phyloP scores from a whole-genome alignment of 805 yeast genomes.

The Ogataea glucozyma region DNA sequence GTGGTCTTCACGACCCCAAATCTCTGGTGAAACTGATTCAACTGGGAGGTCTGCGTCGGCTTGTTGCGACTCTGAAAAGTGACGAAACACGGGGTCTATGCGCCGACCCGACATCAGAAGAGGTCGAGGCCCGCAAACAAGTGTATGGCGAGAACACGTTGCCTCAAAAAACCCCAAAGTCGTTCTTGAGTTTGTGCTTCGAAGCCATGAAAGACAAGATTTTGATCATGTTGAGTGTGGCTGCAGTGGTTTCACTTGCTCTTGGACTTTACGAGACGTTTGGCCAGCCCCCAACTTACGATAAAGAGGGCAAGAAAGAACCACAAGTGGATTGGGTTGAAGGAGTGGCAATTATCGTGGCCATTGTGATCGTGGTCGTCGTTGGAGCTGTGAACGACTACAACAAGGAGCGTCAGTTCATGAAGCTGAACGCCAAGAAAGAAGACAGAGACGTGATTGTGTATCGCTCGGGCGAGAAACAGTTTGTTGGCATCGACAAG shows the following conservation, averaged over 20 bases:
- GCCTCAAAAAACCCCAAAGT: slow-evolving; percentile 71
- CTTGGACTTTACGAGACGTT: slow-evolving; percentile 90
- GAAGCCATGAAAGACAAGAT: slow-evolving; percentile 92
- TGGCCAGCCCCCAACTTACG: slow-evolving; percentile 77
- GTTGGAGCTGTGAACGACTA: slow-evolving; percentile 97
- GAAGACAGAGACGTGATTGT: slow-evolving; percentile 81
- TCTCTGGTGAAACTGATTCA: slow-evolving; percentile 44
- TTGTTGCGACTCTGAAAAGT: slow-evolving; percentile 38
- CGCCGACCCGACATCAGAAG: slow-evolving; percentile 30
- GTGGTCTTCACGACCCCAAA: slow-evolving; percentile 63
- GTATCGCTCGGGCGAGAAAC: slow-evolving; percentile 68
- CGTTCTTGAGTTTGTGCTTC: slow-evolving; percentile 66
- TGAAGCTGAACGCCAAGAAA: slow-evolving; percentile 82
- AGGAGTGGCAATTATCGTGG: slow-evolving; percentile 95
- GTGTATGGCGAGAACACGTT: slow-evolving; percentile 68
- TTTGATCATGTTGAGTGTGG: slow-evolving; percentile 75
- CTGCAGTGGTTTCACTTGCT: slow-evolving; percentile 87
- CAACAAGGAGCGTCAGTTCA: slow-evolving; percentile 93
- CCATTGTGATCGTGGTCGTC: slow-evolving; percentile 83
- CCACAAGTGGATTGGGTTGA: slow-evolving; percentile 98
- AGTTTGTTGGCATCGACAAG: slow-evolving; percentile 68
- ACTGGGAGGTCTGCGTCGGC: slow-evolving; percentile 46
- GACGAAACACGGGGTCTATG: slow-evolving; percentile 45
- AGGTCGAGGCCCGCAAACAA: slow-evolving; percentile 39
- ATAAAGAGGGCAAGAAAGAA: slow-evolving; percentile 70